These are phyloP conservation scores for Globomyces sp. DNA, from an alignment of 371 early-diverging fungal species.

Conservation along the genomic window DNA sequence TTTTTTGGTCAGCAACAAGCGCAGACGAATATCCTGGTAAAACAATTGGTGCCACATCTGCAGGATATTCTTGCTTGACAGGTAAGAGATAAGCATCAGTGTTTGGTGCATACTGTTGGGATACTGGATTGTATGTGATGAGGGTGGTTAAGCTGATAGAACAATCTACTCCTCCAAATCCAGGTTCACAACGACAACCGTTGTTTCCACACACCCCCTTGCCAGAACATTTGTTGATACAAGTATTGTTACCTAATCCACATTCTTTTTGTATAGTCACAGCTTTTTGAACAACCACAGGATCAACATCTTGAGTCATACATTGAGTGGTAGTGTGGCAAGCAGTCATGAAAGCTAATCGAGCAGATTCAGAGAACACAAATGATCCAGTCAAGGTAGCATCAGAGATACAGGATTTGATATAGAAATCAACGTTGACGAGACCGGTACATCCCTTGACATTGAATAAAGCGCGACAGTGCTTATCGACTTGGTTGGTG, in stretches of 20 bases:
- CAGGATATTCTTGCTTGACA: no score
- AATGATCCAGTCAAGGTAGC: slow-evolving; percentile 4
- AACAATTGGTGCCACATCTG: no score
- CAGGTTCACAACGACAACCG: slow-evolving; percentile 18
- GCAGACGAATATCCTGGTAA: no score
- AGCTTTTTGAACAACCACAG: background rate
- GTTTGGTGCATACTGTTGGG: background rate
- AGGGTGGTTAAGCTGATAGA: background rate
- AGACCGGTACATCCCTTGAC: background rate
- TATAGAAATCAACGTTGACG: background rate
- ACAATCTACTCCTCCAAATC: slow-evolving; percentile 17
- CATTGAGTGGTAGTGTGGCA: slow-evolving; percentile 2
- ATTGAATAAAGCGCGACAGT: slow-evolving; percentile 1
- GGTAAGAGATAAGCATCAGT: background rate
- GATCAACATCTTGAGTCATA: background rate
- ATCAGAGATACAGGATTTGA: slow-evolving; percentile 12
- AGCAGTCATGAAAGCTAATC: background rate
- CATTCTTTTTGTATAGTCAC: slow-evolving; percentile 6
- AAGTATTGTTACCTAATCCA: slow-evolving; percentile 12
- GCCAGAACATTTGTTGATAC: slow-evolving; percentile 22
- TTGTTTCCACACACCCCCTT: slow-evolving; percentile 12
- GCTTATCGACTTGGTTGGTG: background rate
- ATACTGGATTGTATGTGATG: slow-evolving; percentile 1
- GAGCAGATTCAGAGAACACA: slow-evolving; percentile 8
- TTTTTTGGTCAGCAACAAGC: no score